These are phyloP conservation scores for Cladosporium sp. DNA, from an alignment of 2,329 filamentous ascomycete species.

Conservation along the genomic window DNA sequence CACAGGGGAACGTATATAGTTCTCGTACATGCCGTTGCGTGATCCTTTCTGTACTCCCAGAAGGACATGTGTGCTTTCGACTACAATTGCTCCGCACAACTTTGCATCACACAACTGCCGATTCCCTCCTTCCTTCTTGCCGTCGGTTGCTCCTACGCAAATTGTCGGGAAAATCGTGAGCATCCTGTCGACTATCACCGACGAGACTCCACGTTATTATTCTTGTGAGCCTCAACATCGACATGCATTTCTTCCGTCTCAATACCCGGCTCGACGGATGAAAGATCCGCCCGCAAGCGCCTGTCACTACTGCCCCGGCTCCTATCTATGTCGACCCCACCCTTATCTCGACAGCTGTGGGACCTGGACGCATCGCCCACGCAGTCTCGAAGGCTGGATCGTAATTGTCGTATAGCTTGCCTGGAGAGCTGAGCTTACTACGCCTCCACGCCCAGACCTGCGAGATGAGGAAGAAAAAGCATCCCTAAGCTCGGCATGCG, in stretches of 20 bases:
- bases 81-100: slow-evolving; percentile 7
- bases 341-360: slow-evolving; percentile 13
- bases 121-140: not conserved
- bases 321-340: slow-evolving; percentile 15
- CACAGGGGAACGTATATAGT: slow-evolving; percentile 2
- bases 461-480: not conserved
- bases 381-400: not conserved
- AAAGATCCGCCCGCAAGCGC: slow-evolving; percentile 14
- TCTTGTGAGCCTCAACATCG: slow-evolving; percentile 1
- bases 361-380: not conserved
- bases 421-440: not conserved
- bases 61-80: slow-evolving; percentile 3
- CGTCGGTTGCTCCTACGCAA: not conserved
- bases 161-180: not conserved
- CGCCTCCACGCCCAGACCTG: slow-evolving; percentile 10
- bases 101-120: slow-evolving; percentile 11
- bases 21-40: slow-evolving; percentile 1
- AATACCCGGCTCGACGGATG: slow-evolving; percentile 15
- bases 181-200: not conserved
- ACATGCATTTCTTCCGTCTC: slow-evolving; percentile 8
- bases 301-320: slow-evolving; percentile 7
- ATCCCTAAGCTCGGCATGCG: not conserved
- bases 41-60: not conserved
- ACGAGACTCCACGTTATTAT: slow-evolving; percentile 11
- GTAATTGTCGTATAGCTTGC: not conserved